Percentiles rank a stretch among this genome's conserved stretches.
Conservation (phyloP, 768 basidiomycete species). For the Hypholoma sublateritium region DNA sequence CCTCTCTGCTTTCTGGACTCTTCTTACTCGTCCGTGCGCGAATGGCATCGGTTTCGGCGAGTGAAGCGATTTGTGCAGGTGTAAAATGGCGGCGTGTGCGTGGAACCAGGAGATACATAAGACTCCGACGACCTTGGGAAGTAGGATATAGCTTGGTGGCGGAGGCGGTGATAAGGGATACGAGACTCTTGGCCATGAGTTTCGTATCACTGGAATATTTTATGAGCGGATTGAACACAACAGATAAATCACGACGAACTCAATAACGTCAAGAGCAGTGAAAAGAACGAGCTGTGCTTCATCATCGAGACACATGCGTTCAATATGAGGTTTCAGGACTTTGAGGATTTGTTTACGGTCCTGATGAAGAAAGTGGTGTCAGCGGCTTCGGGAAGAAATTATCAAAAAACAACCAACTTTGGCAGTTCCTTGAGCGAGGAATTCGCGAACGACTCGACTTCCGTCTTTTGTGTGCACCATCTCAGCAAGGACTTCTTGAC, state of each 20-base stretch:
- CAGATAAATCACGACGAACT: slow-evolving; percentile 49
- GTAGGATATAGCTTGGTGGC: slow-evolving; percentile 57
- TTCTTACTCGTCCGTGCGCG: slow-evolving; percentile 86
- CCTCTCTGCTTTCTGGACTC: slow-evolving; percentile 54
- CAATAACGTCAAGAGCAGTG: slow-evolving; percentile 86
- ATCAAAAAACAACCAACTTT: slow-evolving; percentile 49
- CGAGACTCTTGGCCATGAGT: slow-evolving; percentile 76
- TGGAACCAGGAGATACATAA: slow-evolving; percentile 82
- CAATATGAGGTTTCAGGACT: slow-evolving; percentile 84
- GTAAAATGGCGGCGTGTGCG: slow-evolving; percentile 87
- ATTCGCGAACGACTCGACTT: slow-evolving; percentile 81
- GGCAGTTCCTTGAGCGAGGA: slow-evolving; percentile 79
- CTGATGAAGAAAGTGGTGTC: slow-evolving; percentile 29
- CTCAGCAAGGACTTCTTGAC: slow-evolving; percentile 84
- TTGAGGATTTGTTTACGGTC: slow-evolving; percentile 93
- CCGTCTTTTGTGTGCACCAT: slow-evolving; percentile 95
- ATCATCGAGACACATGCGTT: slow-evolving; percentile 84
- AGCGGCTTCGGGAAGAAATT: background rate
- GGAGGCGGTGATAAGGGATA: slow-evolving; percentile 63
- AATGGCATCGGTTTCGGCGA: slow-evolving; percentile 73
- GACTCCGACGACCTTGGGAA: slow-evolving; percentile 76
- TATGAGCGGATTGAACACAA: background rate
- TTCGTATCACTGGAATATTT: slow-evolving; percentile 77
- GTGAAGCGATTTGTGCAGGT: slow-evolving; percentile 67
- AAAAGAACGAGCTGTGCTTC: slow-evolving; percentile 91